Evolutionary conservation across 768 basidiomycete species (phyloP).

Genomic region (Tricholoma saponaceum): DNA sequence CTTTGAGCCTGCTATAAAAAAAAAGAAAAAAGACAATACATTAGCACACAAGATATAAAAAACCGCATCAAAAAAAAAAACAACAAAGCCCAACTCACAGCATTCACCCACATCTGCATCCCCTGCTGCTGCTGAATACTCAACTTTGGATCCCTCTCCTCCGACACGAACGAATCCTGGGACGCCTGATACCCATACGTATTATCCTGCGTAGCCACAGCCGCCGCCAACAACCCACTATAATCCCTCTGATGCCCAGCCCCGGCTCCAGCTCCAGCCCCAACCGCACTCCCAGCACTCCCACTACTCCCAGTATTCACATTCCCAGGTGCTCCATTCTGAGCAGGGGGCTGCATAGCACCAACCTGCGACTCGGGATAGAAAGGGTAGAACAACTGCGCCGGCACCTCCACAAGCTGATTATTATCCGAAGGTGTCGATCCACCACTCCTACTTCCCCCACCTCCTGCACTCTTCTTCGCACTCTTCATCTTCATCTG

Average conservation of each 20-base stretch:
- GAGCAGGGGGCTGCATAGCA: constrained; percentile 7
- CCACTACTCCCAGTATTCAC: not conserved
- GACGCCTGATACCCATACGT: constrained; percentile 51
- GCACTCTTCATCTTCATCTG: not conserved
- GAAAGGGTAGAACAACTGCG: constrained; percentile 74
- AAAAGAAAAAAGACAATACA: not conserved
- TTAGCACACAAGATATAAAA: not conserved
- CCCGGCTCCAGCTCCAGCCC: not conserved
- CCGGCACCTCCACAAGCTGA: constrained; percentile 60
- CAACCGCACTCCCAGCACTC: not conserved
- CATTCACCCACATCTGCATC: constrained; percentile 34
- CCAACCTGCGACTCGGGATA: constrained; percentile 48
- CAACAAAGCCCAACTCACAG: constrained; percentile 29
- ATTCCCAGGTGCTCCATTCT: not conserved
- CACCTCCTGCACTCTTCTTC: constrained; percentile 17
- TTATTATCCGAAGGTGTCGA: constrained; percentile 37
- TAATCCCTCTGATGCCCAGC: constrained; percentile 35
- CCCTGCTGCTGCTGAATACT: constrained; percentile 24
- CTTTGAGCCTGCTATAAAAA: constrained; percentile 9
- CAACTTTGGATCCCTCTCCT: constrained; percentile 50
- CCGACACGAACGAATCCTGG: constrained; percentile 65
- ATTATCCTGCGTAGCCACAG: constrained; percentile 50
- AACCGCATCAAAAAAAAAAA: not conserved
- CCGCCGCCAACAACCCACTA: constrained; percentile 52
- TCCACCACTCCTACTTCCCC: constrained; percentile 25